These are phyloP conservation scores for Plantago coronopus DNA, from an alignment of 305 asterid species.

Conservation along the genomic window DNA sequence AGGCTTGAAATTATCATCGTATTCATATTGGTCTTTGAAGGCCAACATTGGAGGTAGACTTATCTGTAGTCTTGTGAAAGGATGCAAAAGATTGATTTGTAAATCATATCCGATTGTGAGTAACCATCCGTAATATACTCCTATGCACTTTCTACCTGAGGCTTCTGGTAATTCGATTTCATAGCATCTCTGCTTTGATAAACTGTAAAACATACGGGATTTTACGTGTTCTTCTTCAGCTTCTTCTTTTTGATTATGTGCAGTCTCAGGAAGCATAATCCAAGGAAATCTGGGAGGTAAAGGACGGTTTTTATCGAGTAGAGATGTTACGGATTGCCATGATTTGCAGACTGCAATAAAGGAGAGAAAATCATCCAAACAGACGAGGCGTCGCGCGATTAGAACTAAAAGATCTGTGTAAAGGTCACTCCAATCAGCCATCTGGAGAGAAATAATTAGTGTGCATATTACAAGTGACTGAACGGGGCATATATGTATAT, in stretches of 20 bases:
- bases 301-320: background rate
- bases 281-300: background rate
- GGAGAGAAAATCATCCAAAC: constrained; percentile 1
- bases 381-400: background rate
- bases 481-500: no score
- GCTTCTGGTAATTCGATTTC: background rate
- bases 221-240: constrained; percentile 2
- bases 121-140: background rate
- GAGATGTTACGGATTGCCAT: constrained; percentile 4
- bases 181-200: background rate
- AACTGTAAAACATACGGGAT: constrained; percentile 2
- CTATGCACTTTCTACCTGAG: background rate
- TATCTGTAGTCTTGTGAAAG: background rate
- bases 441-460: background rate
- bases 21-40: constrained; percentile 1
- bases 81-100: constrained; percentile 1
- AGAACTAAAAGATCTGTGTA: background rate
- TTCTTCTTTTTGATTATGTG: no score
- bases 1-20: background rate
- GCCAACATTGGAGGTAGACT: background rate
- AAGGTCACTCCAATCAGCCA: background rate
- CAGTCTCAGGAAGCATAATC: constrained; percentile 2
- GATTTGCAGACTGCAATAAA: constrained; percentile 9
- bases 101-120: background rate
- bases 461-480: no score